Evolutionary conservation across 2,329 filamentous ascomycete genomes (phyloP).

Genomic region (Ciborinia camelliae): DNA sequence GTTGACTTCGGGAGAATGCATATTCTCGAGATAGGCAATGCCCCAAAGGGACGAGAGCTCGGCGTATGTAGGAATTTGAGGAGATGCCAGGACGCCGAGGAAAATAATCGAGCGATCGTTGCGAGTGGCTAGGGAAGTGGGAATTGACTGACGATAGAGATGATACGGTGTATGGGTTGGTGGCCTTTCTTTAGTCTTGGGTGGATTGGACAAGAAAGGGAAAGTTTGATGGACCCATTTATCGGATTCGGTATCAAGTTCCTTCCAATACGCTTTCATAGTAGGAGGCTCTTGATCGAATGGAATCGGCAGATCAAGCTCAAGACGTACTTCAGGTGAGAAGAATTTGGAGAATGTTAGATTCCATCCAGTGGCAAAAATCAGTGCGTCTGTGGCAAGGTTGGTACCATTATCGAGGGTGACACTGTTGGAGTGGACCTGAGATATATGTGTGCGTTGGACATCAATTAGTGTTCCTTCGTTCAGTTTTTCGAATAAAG

Average conservation of each 20-base stretch:
- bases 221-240: constrained; percentile 16
- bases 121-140: constrained; percentile 29
- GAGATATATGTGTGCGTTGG: constrained; percentile 12
- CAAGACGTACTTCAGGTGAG: constrained; percentile 3
- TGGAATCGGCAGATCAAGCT: constrained; percentile 14
- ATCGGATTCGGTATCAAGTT: constrained; percentile 5
- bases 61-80: constrained; percentile 19
- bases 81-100: constrained; percentile 28
- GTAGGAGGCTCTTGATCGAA: constrained; percentile 1
- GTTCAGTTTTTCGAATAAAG: constrained; percentile 11
- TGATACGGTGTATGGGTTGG: constrained; percentile 13
- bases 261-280: constrained; percentile 8
- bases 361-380: constrained; percentile 20
- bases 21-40: constrained; percentile 19
- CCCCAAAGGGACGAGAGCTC: constrained; percentile 20
- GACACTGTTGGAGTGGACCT: not conserved
- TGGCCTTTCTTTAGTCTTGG: constrained; percentile 7
- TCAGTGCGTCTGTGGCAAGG: constrained; percentile 3
- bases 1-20: constrained; percentile 13
- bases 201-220: constrained; percentile 19
- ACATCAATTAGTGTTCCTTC: constrained; percentile 9
- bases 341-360: constrained; percentile 16
- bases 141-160: constrained; percentile 44
- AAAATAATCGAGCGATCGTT: constrained; percentile 38
- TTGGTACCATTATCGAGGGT: constrained; percentile 7